phyloP scores from a whole-genome alignment of 2,329 filamentous ascomycete genomes.

The Colletotrichum kahawae region DNA sequence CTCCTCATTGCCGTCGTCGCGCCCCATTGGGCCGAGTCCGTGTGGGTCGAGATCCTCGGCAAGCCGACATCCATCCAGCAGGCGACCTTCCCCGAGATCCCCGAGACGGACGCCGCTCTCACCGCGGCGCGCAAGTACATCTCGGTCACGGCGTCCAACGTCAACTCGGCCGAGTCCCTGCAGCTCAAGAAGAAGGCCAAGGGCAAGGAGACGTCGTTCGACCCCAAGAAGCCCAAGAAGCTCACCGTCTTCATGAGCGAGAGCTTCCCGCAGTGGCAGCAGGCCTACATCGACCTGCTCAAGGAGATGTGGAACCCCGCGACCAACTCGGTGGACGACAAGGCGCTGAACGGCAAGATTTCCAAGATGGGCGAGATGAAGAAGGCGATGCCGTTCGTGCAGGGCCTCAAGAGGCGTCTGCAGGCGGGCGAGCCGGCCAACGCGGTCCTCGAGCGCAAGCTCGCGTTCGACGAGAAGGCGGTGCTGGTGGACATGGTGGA shows the following conservation, averaged over 20 bases:
- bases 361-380: conserved; percentile 90
- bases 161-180: conserved; percentile 83
- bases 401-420: conserved; percentile 83
- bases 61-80: conserved; percentile 79
- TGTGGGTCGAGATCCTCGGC: conserved; percentile 90
- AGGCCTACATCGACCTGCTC: conserved; percentile 84
- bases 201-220: conserved; percentile 84
- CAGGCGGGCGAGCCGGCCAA: conserved; percentile 70
- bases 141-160: conserved; percentile 74
- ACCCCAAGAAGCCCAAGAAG: conserved; percentile 91
- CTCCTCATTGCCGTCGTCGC: conserved; percentile 83
- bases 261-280: conserved; percentile 88
- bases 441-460: conserved; percentile 79
- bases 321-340: conserved; percentile 74
- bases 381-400: conserved; percentile 97
- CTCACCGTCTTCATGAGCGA: conserved; percentile 84
- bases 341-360: conserved; percentile 78
- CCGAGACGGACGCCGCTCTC: conserved; percentile 68
- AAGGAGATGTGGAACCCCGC: conserved; percentile 70
- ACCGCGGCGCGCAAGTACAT: conserved; percentile 86
- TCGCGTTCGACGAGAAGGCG: conserved; percentile 84
- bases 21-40: conserved; percentile 92
- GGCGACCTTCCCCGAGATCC: conserved; percentile 75
- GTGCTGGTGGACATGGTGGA: conserved; percentile 80
- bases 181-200: conserved; percentile 91